Evolutionary conservation across 225 moss, liverwort and hornwort genomes (phyloP), one percentile per base, ranked within the genome.

Genomic region (Ulota crispa): DNA sequence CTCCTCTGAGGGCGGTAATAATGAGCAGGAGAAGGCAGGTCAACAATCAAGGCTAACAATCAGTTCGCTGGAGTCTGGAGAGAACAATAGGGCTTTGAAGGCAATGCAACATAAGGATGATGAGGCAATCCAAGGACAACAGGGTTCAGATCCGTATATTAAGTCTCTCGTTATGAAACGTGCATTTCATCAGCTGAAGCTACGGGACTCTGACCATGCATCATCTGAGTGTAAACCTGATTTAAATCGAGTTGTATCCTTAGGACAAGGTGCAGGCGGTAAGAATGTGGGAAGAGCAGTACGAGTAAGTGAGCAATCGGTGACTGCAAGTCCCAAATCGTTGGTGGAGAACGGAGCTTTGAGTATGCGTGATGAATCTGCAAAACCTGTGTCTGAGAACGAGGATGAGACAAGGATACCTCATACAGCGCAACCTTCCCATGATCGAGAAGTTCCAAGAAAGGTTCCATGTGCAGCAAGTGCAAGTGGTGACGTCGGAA

Each of bases 111-210:
- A 1, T 13, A 86, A 73, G 47, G 81, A 73, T 53, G 68, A 73
- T 32, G 85, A 74, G n/a, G 61, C 76, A 85, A 85, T 66, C 66
- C 30, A 63, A 79, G 75, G 67, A 50, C 77, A 54, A 65, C 73
- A 52, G 18, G 74, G 70, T 75, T 62, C 54, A 50, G 82, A 53
- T 70, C 32, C 63, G 39, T n/a, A 26, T 42, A 59, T 15, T 57
- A 56, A 23, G 57, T 84, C 84, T 57, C 70, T 64, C 24, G 10
- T 73, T 55, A 11, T 81, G 68, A 72, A 55, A 34, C 78, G 63
- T 56, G 36, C 27, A 24, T 42, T 71, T 1, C 30, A 52, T 19
- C 28, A 78, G 7, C 28, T 56, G 64, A 69, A 61, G 52, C 78
- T 67, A 82, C 73, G 64, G 55, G 77, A 73, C 34, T 42, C 60